Evolutionary conservation across 441 rosid genomes (phyloP).

Genomic region (Isatis lusitanica): DNA sequence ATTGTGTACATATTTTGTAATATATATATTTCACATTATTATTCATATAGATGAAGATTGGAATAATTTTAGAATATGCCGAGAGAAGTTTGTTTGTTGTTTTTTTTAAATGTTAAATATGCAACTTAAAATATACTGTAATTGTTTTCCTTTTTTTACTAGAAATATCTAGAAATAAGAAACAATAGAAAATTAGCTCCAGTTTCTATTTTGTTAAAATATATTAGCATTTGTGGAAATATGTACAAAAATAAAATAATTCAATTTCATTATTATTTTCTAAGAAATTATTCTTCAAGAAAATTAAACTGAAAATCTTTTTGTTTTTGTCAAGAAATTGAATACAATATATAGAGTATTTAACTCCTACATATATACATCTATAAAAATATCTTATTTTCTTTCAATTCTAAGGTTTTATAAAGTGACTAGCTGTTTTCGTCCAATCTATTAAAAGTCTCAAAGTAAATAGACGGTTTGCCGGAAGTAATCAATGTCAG

Average conservation of each 20-base stretch:
- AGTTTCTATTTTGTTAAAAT: too few species aligned
- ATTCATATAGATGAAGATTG: neutral
- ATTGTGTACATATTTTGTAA: neutral
- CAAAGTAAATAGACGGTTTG: neutral
- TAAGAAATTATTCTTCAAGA: neutral
- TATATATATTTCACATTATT: neutral
- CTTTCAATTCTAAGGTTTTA: neutral
- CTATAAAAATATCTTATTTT: neutral
- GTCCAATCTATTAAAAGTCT: neutral
- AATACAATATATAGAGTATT: neutral
- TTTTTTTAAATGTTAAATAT: neutral
- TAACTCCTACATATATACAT: neutral
- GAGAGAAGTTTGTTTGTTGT: neutral
- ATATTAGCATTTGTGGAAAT: neutral
- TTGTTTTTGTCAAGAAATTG: too few species aligned
- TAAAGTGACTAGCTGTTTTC: neutral
- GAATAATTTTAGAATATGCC: conserved; percentile 8
- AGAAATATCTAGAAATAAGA: neutral
- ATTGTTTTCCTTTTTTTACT: neutral
- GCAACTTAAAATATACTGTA: neutral
- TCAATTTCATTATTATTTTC: too few species aligned
- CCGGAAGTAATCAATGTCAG: conserved; percentile 19
- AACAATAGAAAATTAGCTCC: too few species aligned
- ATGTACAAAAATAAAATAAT: too few species aligned
- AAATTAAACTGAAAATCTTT: too few species aligned